phyloP scores from a whole-genome alignment of 352 stramenopile genomes.

The Globisporangium middletonii region DNA sequence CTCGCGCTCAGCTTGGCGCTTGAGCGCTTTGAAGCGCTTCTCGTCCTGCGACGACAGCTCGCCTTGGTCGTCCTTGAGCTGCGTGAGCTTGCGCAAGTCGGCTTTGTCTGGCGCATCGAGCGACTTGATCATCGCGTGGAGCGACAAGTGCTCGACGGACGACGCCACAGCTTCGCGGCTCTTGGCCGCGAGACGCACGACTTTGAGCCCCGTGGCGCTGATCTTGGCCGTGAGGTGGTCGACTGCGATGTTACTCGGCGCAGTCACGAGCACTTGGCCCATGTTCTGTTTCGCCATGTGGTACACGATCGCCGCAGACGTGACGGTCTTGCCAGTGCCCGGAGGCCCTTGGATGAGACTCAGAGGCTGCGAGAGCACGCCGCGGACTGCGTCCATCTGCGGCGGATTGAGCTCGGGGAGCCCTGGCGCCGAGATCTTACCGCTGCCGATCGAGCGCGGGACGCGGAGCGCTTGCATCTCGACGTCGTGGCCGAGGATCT shows the following conservation, averaged over 20 bases:
- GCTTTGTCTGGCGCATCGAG: constrained; percentile 87
- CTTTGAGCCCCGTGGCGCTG: constrained; percentile 94
- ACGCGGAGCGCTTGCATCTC: constrained; percentile 91
- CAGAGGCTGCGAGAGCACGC: constrained; percentile 95
- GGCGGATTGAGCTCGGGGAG: constrained; percentile 97
- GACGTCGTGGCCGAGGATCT: constrained; percentile 96
- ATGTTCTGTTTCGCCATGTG: constrained; percentile 98
- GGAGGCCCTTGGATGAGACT: constrained; percentile 98
- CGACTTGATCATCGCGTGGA: constrained; percentile 96
- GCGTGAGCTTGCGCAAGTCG: constrained; percentile 88
- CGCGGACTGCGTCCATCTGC: constrained; percentile 94
- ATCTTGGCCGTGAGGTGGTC: constrained; percentile 97
- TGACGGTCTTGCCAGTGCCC: constrained; percentile 97
- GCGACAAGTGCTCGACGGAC: constrained; percentile 95
- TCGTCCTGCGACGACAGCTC: constrained; percentile 93
- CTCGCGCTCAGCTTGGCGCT: constrained; percentile 91
- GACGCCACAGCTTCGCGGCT: constrained; percentile 93
- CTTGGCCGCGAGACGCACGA: constrained; percentile 98
- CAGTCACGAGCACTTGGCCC: constrained; percentile 98
- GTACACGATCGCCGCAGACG: constrained; percentile 98
- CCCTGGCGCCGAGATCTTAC: constrained; percentile 88
- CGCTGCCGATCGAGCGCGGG: constrained; percentile 48
- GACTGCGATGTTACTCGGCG: constrained; percentile 98
- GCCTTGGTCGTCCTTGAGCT: constrained; percentile 96
- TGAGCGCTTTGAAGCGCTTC: constrained; percentile 93